phyloP scores from a whole-genome alignment of 2,329 filamentous ascomycete genomes.

The Aaosphaeria pasadenensis region DNA sequence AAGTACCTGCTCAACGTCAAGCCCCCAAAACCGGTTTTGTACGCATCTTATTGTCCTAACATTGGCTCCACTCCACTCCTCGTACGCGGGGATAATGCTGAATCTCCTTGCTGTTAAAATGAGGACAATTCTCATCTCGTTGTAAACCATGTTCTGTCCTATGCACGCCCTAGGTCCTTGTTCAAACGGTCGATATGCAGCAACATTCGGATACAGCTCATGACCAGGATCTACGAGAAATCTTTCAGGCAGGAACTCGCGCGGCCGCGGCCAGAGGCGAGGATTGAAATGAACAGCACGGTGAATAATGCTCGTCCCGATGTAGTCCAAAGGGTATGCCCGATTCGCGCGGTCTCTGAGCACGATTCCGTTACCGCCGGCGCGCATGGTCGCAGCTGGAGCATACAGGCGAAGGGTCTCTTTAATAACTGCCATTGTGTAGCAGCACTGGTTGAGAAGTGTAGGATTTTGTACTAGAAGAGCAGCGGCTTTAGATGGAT shows the following conservation, averaged over 20 bases:
- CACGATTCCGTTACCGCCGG: slow-evolving; percentile 4
- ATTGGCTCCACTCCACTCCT: slow-evolving; percentile 11
- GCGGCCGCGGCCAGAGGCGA: slow-evolving; percentile 3
- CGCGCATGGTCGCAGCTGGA: slow-evolving; percentile 26
- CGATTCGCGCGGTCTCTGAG: slow-evolving; percentile 2
- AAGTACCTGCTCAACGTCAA: too few species aligned
- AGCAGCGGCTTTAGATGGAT: neutral
- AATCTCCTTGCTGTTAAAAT: slow-evolving; percentile 18
- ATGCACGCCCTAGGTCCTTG: slow-evolving; percentile 36
- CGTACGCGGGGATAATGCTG: slow-evolving; percentile 18
- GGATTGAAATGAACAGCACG: slow-evolving; percentile 9
- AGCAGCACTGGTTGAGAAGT: slow-evolving; percentile 17
- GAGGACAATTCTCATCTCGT: slow-evolving; percentile 31
- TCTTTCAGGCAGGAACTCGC: slow-evolving; percentile 17
- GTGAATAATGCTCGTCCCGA: slow-evolving; percentile 5
- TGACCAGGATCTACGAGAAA: slow-evolving; percentile 8
- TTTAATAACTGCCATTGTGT: slow-evolving; percentile 29
- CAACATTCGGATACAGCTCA: slow-evolving; percentile 7
- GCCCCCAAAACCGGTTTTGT: too few species aligned
- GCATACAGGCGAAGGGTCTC: slow-evolving; percentile 29
- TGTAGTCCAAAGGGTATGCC: slow-evolving; percentile 9
- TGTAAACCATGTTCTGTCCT: slow-evolving; percentile 36
- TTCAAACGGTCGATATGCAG: slow-evolving; percentile 36
- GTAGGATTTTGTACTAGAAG: slow-evolving; percentile 5
- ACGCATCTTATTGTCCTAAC: too few species aligned